Percentiles rank a stretch among this genome's conserved stretches.
These are phyloP conservation scores for Linum tenue DNA, from an alignment of 345 rosid species.

Conservation along the genomic window DNA sequence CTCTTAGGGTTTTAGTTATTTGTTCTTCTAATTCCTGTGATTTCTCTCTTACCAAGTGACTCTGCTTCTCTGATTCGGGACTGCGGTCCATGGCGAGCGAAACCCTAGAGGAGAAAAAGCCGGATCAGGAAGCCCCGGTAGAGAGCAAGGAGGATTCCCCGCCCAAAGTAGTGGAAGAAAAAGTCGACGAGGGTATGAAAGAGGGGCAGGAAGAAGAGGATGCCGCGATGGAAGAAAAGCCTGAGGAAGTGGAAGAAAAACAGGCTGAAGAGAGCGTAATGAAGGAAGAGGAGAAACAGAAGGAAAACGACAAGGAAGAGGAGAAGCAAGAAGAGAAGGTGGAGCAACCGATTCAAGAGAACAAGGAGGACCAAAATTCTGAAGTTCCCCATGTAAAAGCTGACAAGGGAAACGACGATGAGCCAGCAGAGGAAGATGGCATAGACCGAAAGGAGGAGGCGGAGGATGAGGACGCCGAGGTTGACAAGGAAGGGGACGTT, in stretches of 20 bases:
- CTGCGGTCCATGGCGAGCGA: constrained; percentile 41
- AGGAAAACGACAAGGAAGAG: background rate
- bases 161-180: constrained; percentile 15
- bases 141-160: constrained; percentile 10
- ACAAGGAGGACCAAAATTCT: background rate
- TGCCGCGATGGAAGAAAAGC: background rate
- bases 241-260: background rate
- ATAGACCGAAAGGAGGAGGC: constrained; percentile 4
- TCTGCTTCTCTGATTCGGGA: background rate
- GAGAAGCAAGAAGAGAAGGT: background rate
- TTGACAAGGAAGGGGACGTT: constrained; percentile 10
- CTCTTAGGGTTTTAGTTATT: constrained; percentile 14
- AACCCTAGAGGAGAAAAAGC: constrained; percentile 55
- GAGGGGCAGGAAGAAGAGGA: background rate
- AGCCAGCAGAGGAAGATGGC: constrained; percentile 6
- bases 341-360: background rate
- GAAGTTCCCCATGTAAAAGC: background rate
- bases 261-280: background rate
- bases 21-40: background rate
- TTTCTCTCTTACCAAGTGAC: constrained; percentile 4
- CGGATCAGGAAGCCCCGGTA: constrained; percentile 32
- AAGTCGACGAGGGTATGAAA: background rate
- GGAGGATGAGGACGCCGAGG: constrained; percentile 10
- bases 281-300: background rate
- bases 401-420: background rate